Percentiles rank a stretch among this genome's conserved stretches.
These are phyloP conservation scores for Piper longum DNA, from an alignment of 164 flowering plant genomes.

Conservation along the genomic window DNA sequence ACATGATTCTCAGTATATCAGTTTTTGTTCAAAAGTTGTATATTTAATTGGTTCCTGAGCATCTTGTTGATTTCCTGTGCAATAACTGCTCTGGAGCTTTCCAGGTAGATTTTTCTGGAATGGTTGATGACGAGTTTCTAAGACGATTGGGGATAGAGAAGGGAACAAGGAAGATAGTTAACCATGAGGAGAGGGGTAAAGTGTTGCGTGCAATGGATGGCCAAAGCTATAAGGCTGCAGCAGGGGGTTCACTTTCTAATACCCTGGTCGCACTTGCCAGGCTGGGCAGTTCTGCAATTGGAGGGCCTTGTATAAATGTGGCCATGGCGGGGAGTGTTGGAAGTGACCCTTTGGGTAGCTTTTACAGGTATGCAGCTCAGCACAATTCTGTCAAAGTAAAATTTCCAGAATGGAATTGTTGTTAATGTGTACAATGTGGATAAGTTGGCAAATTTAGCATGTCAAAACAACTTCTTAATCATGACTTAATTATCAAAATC, in stretches of 20 bases:
- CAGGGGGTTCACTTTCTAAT: constrained; percentile 95
- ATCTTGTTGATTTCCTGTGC: background rate
- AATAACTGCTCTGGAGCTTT: constrained; percentile 2
- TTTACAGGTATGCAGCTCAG: constrained; percentile 50
- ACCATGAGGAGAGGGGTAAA: constrained; percentile 88
- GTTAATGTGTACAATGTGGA: no score
- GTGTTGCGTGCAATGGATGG: constrained; percentile 95
- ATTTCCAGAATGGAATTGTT: no score
- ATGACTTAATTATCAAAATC: no score
- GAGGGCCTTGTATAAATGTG: constrained; percentile 52
- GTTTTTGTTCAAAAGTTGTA: background rate
- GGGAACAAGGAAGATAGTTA: constrained; percentile 78
- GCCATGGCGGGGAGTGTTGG: constrained; percentile 93
- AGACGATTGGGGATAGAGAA: constrained; percentile 63
- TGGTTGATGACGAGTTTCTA: constrained; percentile 68
- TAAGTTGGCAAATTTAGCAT: no score
- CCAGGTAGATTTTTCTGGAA: constrained; percentile 96
- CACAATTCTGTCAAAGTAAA: no score
- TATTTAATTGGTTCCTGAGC: no score
- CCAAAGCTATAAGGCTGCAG: constrained; percentile 96
- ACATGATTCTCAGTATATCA: background rate
- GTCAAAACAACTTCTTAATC: no score
- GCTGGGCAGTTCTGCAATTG: constrained; percentile 47
- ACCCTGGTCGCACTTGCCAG: constrained; percentile 84
- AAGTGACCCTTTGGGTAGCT: constrained; percentile 84